Conservation (phyloP, 305 asterid species). For the Solanum hybrid region DNA sequence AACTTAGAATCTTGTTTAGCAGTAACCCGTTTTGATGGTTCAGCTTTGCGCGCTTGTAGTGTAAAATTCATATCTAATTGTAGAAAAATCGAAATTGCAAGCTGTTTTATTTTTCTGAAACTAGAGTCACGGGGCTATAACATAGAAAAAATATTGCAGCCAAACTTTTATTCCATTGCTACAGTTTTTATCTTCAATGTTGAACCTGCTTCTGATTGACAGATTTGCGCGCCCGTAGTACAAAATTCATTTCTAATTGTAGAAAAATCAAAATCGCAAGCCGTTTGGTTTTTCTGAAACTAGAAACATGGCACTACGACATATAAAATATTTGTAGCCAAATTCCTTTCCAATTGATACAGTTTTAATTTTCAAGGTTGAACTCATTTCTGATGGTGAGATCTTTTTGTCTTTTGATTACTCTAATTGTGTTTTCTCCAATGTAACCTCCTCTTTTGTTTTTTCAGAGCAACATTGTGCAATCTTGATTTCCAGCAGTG, state of each 20-base stretch:
- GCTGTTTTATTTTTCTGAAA: background rate
- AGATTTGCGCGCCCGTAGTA: too few species aligned
- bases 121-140: background rate
- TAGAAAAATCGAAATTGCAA: background rate
- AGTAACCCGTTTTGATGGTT: background rate
- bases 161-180: background rate
- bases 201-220: background rate
- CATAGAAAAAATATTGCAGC: background rate
- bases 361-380: background rate
- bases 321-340: background rate
- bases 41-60: background rate
- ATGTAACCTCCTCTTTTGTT: background rate
- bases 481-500: background rate
- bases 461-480: background rate
- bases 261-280: background rate
- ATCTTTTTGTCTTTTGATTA: too few species aligned
- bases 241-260: background rate
- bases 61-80: background rate
- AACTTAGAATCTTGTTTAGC: background rate
- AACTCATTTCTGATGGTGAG: background rate
- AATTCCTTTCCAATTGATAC: background rate
- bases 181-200: background rate
- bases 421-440: background rate
- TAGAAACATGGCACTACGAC: background rate
- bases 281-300: background rate